Evolutionary conservation across 2,329 filamentous ascomycete species (phyloP).

Genomic region (Cadophora sp.): DNA sequence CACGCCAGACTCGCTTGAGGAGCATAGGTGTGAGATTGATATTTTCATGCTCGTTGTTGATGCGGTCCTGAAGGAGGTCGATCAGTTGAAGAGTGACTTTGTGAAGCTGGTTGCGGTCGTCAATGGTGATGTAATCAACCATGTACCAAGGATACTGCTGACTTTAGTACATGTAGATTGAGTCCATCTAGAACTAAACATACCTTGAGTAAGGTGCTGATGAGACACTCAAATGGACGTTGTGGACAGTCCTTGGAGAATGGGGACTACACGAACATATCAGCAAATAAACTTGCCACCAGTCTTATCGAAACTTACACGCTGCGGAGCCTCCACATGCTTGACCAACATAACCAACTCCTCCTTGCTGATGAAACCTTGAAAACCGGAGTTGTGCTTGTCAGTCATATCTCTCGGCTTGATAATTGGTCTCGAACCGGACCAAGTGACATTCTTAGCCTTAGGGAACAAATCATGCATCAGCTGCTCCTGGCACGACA

Average conservation of each 20-base stretch:
- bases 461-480: conserved; percentile 69
- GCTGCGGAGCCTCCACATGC: conserved; percentile 65
- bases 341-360: conserved; percentile 69
- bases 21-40: conserved; percentile 59
- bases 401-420: conserved; percentile 46
- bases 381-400: conserved; percentile 58
- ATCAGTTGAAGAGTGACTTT: conserved; percentile 58
- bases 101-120: conserved; percentile 61
- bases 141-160: conserved; percentile 66
- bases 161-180: conserved; percentile 25
- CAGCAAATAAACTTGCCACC: conserved; percentile 14
- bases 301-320: conserved; percentile 55
- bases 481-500: conserved; percentile 61
- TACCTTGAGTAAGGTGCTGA: conserved; percentile 57
- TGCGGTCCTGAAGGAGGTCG: conserved; percentile 50
- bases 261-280: conserved; percentile 53
- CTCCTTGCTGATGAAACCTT: conserved; percentile 65
- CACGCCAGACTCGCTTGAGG: conserved; percentile 57
- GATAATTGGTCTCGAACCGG: conserved; percentile 52
- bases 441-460: conserved; percentile 62
- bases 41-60: conserved; percentile 49
- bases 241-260: conserved; percentile 67
- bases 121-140: conserved; percentile 61
- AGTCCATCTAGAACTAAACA: conserved; percentile 39
- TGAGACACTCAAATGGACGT: conserved; percentile 69